Conservation (phyloP, 1,284 basidiomycete species). For the Sparassis latifolia region DNA sequence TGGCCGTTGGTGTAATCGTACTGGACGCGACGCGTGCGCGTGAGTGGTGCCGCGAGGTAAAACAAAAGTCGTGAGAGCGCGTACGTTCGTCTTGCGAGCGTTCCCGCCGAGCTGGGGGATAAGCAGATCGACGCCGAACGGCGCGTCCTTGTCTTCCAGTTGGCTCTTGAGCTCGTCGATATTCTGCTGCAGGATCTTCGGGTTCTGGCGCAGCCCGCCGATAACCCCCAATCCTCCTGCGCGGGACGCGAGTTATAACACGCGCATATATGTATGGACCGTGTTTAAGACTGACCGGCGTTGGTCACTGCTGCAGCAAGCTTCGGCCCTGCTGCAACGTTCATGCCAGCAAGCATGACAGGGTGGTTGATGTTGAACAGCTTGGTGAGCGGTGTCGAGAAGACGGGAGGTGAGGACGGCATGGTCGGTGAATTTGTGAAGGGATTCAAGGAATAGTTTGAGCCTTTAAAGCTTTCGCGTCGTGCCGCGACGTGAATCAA, state of each 20-base stretch:
- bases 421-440: constrained; percentile 29
- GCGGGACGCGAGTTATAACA: neutral
- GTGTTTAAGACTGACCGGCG: constrained; percentile 37
- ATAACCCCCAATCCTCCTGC: constrained; percentile 79
- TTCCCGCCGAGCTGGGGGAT: constrained; percentile 75
- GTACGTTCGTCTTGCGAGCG: constrained; percentile 76
- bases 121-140: constrained; percentile 79
- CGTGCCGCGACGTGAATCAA: no score
- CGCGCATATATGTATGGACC: neutral
- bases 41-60: neutral
- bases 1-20: constrained; percentile 76
- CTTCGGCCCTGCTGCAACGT: constrained; percentile 75
- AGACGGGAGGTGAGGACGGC: constrained; percentile 54
- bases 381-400: constrained; percentile 58
- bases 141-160: constrained; percentile 67
- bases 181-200: constrained; percentile 54
- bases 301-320: constrained; percentile 78
- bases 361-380: constrained; percentile 79
- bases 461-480: no score
- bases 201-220: constrained; percentile 69
- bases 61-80: constrained; percentile 6
- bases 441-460: neutral
- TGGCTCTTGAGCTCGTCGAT: constrained; percentile 66
- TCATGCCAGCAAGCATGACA: constrained; percentile 82
- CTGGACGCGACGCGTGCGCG: constrained; percentile 25